Evolutionary conservation across 1,284 basidiomycete species (phyloP), one percentile per base, ranked within the genome.

Genomic region (Cutaneotrichosporon cutaneum): DNA sequence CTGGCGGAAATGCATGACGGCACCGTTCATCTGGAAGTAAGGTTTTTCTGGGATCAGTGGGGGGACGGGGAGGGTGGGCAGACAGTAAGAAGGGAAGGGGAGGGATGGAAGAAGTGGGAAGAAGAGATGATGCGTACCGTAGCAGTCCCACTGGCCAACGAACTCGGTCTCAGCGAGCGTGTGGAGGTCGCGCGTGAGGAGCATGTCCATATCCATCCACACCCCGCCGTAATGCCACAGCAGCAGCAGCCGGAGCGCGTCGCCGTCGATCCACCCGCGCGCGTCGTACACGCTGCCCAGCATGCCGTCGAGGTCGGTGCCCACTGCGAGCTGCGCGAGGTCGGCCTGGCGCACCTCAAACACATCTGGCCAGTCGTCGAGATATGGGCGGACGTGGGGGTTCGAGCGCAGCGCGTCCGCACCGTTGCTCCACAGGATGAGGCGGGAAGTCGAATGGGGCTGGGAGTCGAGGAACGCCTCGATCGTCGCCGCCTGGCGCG

Each of bases 131-230:
- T 7, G 48, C 87, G 65, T 73, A 93, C 92, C 90, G 74, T 94
- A 94, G 75, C 93, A 96, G 74, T 96, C 94, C 94, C 93, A 95
- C 75, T 95, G 92, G 1, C 89, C 92, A 18, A 96, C 90, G 76
- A 93, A 97, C 77, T 97, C 94, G 72, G 90, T 89, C 77, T 95
- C 93, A 8, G 89, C 81, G 59, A 96, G 81, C 5, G 92, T 90
- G 5, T 87, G 82, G 24, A 96, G 80, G 77, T 92, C 89, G 56
- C 93, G 81, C 48, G 91, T 93, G 64, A 95, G 78, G 60, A 97
- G 83, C 68, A 89, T 89, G 78, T 96, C 94, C 91, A 96, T 95
- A 76, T 97, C 93, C 63, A 95, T 84, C 94, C 94, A 97, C 35
- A 93, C 84, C 2, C 94, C 94, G 6, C 93, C 93, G 71, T 86